A percentile compares a stretch with the other conserved stretches of the same genome.
Conservation (phyloP, 495 filamentous ascomycete species). For the Penicillium nucicola region DNA sequence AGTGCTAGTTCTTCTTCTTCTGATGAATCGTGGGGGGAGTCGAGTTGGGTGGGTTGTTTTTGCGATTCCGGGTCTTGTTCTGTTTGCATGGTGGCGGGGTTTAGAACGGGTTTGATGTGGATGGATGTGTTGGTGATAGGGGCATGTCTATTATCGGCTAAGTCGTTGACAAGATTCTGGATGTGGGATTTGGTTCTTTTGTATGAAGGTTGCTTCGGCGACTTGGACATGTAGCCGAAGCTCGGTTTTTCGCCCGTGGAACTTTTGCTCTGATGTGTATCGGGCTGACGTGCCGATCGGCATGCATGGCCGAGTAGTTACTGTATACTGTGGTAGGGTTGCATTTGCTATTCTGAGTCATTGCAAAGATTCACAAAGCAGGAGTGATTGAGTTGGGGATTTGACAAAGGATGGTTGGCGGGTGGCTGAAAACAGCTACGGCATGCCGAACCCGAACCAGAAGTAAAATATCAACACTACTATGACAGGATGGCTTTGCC, state of each 20-base stretch:
- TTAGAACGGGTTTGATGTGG: neutral
- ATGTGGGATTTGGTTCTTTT: neutral
- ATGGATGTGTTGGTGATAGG: neutral
- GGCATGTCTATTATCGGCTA: neutral
- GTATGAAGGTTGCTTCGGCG: conserved; percentile 5
- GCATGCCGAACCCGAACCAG: no score
- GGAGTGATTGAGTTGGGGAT: no score
- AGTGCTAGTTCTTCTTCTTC: conserved; percentile 10
- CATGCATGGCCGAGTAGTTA: neutral
- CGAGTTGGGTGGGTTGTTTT: conserved; percentile 20
- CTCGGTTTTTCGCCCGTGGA: neutral
- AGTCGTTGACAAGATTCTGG: neutral
- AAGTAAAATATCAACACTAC: no score
- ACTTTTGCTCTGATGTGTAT: neutral
- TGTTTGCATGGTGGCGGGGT: neutral
- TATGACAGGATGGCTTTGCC: no score
- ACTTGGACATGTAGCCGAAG: conserved; percentile 7
- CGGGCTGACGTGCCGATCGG: neutral
- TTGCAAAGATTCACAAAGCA: no score
- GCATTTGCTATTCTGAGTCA: no score
- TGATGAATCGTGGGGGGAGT: conserved; percentile 16
- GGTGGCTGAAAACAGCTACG: no score
- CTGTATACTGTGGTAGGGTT: no score
- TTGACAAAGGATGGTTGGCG: no score
- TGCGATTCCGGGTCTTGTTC: conserved; percentile 21